Percentiles rank a stretch among this genome's conserved stretches.
Evolutionary conservation across 1,139 yeast genomes (phyloP).

Genomic region (Blastobotrys elegans): DNA sequence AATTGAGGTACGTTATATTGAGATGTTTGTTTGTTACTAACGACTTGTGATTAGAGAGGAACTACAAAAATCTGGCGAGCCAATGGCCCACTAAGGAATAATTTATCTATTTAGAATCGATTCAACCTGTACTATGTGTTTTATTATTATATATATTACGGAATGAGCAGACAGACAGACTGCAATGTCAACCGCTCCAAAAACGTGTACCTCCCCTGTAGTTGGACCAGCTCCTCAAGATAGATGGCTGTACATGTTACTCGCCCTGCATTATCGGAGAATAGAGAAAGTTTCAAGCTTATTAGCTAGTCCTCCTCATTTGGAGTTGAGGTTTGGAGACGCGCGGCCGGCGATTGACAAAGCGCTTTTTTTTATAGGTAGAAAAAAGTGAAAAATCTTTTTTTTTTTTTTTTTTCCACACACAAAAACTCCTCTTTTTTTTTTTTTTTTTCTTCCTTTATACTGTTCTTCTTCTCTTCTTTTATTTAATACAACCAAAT

Average conservation of each 20-base stretch:
- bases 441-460: background rate
- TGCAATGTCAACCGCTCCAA: too few species aligned
- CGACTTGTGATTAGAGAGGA: slow-evolving; percentile 22
- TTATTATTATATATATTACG: background rate
- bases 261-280: too few species aligned
- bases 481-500: background rate
- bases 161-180: background rate
- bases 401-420: background rate
- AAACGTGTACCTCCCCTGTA: too few species aligned
- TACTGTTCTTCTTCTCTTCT: background rate
- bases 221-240: too few species aligned
- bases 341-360: too few species aligned
- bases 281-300: too few species aligned
- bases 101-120: background rate
- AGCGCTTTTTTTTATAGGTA: too few species aligned
- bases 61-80: slow-evolving; percentile 22
- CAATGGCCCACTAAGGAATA: slow-evolving; percentile 13
- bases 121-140: background rate
- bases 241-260: too few species aligned
- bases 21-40: too few species aligned
- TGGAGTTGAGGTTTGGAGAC: background rate
- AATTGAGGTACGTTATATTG: slow-evolving; percentile 48
- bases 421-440: background rate
- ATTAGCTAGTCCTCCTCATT: too few species aligned
- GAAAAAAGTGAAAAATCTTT: background rate